A percentile compares a stretch with the other conserved stretches of the same genome.
phyloP scores from a whole-genome alignment of 192 early-diverging fungal species.

The Coemansia sp. region DNA sequence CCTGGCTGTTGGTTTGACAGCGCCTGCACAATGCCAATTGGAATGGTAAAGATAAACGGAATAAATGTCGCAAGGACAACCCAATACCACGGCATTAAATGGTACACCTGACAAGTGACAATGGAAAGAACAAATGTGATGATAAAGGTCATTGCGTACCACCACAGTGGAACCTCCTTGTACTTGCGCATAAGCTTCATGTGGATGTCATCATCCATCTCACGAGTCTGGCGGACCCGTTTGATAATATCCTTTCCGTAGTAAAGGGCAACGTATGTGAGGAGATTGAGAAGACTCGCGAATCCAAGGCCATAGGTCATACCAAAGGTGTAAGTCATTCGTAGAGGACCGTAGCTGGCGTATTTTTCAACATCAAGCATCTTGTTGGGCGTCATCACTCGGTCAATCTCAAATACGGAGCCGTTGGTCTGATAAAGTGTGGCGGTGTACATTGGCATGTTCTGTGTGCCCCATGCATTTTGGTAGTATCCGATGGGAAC shows the following conservation, averaged over 20 bases:
- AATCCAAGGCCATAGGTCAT: conserved; percentile 70
- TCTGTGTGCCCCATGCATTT: conserved; percentile 56
- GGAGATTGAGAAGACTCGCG: conserved; percentile 64
- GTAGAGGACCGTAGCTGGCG: conserved; percentile 61
- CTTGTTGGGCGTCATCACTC: conserved; percentile 60
- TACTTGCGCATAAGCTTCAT: conserved; percentile 73
- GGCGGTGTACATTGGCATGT: conserved; percentile 58
- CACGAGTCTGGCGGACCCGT: conserved; percentile 61
- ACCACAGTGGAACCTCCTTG: conserved; percentile 74
- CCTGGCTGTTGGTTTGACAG: conserved; percentile 75
- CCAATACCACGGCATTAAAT: conserved; percentile 69
- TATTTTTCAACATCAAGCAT: conserved; percentile 61
- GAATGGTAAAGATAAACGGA: conserved; percentile 67
- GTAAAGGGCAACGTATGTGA: conserved; percentile 64
- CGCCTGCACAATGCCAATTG: conserved; percentile 79
- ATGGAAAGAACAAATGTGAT: conserved; percentile 44
- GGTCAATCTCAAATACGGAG: conserved; percentile 57
- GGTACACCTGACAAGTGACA: conserved; percentile 47
- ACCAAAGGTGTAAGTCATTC: conserved; percentile 69
- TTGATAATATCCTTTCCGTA: conserved; percentile 68
- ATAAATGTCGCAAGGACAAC: conserved; percentile 62
- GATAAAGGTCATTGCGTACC: conserved; percentile 54
- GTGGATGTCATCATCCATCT: conserved; percentile 70
- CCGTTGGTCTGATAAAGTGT: conserved; percentile 60
- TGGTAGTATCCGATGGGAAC: conserved; percentile 70